A percentile compares a stretch with the other conserved stretches of the same genome.
phyloP scores from a whole-genome alignment of 331 rosid species.

The Pyrus hybrid region DNA sequence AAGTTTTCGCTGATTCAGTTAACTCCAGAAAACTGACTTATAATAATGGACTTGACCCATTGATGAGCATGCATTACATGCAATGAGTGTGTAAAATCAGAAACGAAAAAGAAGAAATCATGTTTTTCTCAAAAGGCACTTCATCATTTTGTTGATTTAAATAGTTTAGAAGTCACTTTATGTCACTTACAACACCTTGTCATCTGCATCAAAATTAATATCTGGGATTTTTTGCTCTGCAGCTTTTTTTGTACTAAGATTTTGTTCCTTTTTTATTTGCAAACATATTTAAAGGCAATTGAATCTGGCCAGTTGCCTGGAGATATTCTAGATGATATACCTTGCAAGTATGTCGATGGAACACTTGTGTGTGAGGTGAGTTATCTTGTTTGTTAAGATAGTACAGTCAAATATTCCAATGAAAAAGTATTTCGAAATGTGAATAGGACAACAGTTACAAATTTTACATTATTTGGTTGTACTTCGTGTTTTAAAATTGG shows the following conservation, averaged over 20 bases:
- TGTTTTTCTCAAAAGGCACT: neutral
- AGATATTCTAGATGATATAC: constrained; percentile 86
- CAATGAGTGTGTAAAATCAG: neutral
- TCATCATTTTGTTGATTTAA: neutral
- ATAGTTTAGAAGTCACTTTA: neutral
- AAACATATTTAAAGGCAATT: constrained; percentile 60
- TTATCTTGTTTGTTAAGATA: neutral
- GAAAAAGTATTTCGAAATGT: neutral
- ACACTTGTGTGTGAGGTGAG: constrained; percentile 88
- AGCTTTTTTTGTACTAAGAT: constrained; percentile 7
- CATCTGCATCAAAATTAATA: constrained; percentile 3
- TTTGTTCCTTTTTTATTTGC: constrained; percentile 11
- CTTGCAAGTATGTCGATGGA: constrained; percentile 86
- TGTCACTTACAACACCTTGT: neutral
- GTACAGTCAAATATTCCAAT: neutral
- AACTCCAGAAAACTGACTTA: neutral
- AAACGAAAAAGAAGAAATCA: neutral
- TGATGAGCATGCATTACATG: neutral
- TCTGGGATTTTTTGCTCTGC: neutral
- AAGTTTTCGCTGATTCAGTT: constrained; percentile 3
- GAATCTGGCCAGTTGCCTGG: constrained; percentile 96
- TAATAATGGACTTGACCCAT: neutral
- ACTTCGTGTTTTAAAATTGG: neutral
- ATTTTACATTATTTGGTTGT: neutral
- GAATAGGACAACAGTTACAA: neutral